phyloP scores from a whole-genome alignment of 169 alveolate genomes.

The Besnoitia besnoiti region DNA sequence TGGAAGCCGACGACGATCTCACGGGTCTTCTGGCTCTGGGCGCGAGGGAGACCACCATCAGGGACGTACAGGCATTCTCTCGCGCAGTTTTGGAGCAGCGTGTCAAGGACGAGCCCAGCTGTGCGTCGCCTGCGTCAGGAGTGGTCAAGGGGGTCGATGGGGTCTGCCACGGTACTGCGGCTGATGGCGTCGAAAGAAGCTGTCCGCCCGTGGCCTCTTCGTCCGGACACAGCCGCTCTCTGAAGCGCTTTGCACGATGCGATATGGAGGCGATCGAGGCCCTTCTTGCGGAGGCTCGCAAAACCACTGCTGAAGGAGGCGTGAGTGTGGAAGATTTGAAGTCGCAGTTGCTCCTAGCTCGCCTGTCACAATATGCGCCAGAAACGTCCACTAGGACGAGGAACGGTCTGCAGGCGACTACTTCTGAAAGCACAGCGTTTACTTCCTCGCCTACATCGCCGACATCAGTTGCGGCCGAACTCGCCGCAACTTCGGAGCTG shows the following conservation, averaged over 20 bases:
- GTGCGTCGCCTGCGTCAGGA: background rate
- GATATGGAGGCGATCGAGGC: background rate
- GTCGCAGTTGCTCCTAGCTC: background rate
- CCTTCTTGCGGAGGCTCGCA: background rate
- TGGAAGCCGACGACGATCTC: background rate
- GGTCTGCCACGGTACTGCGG: too few relatives aligned
- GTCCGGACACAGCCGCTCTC: too few relatives aligned
- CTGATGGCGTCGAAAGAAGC: too few relatives aligned
- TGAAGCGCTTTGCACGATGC: background rate
- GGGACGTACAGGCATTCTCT: background rate
- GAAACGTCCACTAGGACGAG: background rate
- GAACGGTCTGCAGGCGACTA: constrained; percentile 5
- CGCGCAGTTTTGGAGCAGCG: background rate
- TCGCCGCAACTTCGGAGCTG: background rate
- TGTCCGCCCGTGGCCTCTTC: too few relatives aligned
- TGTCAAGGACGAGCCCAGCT: background rate
- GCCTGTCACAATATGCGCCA: background rate
- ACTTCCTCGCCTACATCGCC: constrained; percentile 3
- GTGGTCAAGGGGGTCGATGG: too few relatives aligned
- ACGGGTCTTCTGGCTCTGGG: background rate
- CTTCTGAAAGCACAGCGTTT: background rate
- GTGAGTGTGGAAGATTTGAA: background rate
- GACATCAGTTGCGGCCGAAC: background rate
- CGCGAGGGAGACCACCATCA: too few relatives aligned
- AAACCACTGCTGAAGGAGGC: background rate